These are phyloP conservation scores for Quercus rubra DNA, from an alignment of 306 rosid species.

Conservation along the genomic window DNA sequence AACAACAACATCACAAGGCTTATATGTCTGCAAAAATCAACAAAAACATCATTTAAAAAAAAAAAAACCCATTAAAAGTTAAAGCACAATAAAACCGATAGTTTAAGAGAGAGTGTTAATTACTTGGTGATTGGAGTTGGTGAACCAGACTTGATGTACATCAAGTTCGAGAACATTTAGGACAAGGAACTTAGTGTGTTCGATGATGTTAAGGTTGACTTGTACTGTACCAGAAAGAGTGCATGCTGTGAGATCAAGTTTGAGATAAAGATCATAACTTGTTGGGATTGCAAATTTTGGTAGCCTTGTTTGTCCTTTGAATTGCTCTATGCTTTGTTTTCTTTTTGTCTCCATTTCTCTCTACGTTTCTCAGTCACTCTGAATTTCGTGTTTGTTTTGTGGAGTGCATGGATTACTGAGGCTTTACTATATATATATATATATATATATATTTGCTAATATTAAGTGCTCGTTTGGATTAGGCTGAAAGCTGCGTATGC, in stretches of 20 bases:
- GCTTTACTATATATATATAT: no score
- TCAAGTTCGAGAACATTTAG: slow-evolving; percentile 52
- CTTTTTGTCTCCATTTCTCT: slow-evolving; percentile 34
- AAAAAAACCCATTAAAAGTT: no score
- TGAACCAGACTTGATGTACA: slow-evolving; percentile 37
- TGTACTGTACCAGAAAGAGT: slow-evolving; percentile 45
- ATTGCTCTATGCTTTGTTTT: slow-evolving; percentile 30
- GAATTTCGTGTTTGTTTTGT: no score
- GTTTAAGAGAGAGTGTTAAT: neutral
- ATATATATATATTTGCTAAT: no score
- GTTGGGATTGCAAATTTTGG: slow-evolving; percentile 52
- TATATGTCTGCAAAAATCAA: slow-evolving; percentile 24
- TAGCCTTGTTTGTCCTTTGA: slow-evolving; percentile 52
- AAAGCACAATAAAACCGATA: neutral
- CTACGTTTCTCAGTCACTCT: no score
- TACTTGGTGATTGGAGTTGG: slow-evolving; percentile 43
- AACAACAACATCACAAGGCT: slow-evolving; percentile 50
- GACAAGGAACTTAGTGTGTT: slow-evolving; percentile 43
- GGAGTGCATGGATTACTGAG: no score
- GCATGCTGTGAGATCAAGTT: slow-evolving; percentile 45
- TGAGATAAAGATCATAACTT: slow-evolving; percentile 50
- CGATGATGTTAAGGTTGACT: slow-evolving; percentile 29
- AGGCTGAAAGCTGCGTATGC: no score
- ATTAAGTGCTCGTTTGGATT: no score
- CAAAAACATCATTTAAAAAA: neutral